These are phyloP conservation scores for Cylindrotheca closterium DNA, from an alignment of 108 stramenopile genomes.

Conservation along the genomic window DNA sequence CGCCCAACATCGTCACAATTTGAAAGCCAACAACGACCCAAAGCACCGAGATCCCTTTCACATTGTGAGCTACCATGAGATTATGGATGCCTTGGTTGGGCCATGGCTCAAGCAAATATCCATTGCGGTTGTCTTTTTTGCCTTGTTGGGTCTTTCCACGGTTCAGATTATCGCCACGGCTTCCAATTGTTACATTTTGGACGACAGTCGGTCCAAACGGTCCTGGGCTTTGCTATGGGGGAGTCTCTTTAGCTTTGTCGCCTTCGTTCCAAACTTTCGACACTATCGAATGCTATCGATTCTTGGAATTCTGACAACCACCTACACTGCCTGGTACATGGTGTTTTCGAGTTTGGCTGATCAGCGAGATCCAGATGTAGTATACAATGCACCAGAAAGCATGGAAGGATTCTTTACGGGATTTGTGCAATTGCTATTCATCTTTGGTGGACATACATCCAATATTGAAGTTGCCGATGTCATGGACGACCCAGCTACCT, in stretches of 20 bases:
- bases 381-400: conserved; percentile 14
- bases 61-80: conserved; percentile 23
- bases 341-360: conserved; percentile 1
- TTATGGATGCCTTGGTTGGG: conserved; percentile 13
- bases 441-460: conserved; percentile 23
- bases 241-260: conserved; percentile 5
- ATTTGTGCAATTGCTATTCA: conserved; percentile 16
- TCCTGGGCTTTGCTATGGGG: conserved; percentile 17
- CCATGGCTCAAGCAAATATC: not conserved
- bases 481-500: conserved; percentile 25
- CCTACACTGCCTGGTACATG: conserved; percentile 19
- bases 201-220: conserved; percentile 3
- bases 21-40: conserved; percentile 1
- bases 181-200: conserved; percentile 15
- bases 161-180: conserved; percentile 25
- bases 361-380: conserved; percentile 7
- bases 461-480: conserved; percentile 27
- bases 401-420: conserved; percentile 9
- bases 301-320: conserved; percentile 14
- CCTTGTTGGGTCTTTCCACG: conserved; percentile 12
- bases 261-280: conserved; percentile 27
- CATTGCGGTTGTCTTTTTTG: conserved; percentile 15
- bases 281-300: conserved; percentile 19
- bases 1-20: conserved; percentile 11
- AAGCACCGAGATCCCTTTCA: conserved; percentile 7